Percentiles rank a stretch among this genome's conserved stretches.
Conservation (phyloP, 352 stramenopile genomes). For the Phytopythium ostracodes region DNA sequence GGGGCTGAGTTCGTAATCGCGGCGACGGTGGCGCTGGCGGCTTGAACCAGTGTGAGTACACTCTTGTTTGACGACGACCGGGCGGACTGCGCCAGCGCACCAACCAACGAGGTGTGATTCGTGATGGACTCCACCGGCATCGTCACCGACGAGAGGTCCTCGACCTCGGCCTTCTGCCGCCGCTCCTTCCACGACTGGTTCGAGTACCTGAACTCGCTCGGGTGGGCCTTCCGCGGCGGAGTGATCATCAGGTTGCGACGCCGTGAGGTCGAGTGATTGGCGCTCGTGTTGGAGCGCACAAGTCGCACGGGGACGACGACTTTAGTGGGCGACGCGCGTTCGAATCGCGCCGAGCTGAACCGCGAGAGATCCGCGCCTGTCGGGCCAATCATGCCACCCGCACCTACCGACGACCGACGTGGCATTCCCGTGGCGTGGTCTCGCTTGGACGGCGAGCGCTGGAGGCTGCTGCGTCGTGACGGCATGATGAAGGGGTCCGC, state of each 20-base stretch:
- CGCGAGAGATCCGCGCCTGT: neutral
- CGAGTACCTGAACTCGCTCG: conserved; percentile 32
- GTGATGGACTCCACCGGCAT: conserved; percentile 5
- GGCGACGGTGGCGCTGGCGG: conserved; percentile 4
- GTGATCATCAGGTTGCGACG: neutral
- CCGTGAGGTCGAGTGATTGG: conserved; percentile 12
- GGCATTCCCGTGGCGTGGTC: neutral
- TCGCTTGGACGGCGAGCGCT: conserved; percentile 5
- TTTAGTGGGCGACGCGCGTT: neutral
- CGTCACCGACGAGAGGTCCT: conserved; percentile 5
- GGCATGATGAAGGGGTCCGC: neutral
- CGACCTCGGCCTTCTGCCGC: conserved; percentile 13
- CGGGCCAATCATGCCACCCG: neutral
- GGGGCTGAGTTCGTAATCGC: neutral
- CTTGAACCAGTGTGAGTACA: conserved; percentile 3
- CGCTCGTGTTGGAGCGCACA: conserved; percentile 10
- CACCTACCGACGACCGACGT: neutral
- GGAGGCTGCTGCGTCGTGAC: neutral
- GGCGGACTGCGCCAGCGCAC: conserved; percentile 1
- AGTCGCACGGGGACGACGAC: conserved; percentile 2
- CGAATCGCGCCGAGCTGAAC: neutral
- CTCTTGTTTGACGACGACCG: conserved; percentile 3
- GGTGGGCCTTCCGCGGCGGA: conserved; percentile 16
- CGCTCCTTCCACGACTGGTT: conserved; percentile 24
- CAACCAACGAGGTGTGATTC: neutral